Conservation (phyloP, 257 asterid species). For the Catharanthus roseus region DNA sequence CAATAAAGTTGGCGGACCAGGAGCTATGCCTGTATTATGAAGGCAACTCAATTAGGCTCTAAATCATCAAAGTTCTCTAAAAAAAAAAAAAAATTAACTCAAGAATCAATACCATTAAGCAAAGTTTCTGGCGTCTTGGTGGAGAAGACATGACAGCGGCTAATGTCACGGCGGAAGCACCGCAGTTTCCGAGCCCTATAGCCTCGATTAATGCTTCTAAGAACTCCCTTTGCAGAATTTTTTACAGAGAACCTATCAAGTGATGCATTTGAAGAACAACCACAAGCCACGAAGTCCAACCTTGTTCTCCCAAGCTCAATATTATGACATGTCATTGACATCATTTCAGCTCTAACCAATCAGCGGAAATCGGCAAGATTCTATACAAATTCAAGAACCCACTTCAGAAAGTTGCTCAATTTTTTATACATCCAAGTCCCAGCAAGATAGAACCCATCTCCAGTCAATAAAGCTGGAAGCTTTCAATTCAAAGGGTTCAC, state of each 20-base stretch:
- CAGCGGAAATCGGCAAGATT: constrained; percentile 15
- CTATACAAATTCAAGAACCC: constrained; percentile 32
- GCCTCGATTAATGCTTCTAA: constrained; percentile 45
- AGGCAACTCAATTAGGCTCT: constrained; percentile 15
- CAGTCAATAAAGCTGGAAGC: constrained; percentile 13
- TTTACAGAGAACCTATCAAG: constrained; percentile 29
- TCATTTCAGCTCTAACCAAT: constrained; percentile 38
- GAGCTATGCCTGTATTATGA: constrained; percentile 37
- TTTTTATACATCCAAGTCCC: constrained; percentile 22
- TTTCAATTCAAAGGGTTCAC: not conserved
- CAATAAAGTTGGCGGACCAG: constrained; percentile 47
- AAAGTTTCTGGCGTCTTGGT: constrained; percentile 59
- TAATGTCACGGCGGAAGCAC: constrained; percentile 48
- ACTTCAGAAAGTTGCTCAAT: constrained; percentile 33
- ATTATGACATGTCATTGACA: constrained; percentile 63
- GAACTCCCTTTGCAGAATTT: constrained; percentile 33
- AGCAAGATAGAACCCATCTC: constrained; percentile 10
- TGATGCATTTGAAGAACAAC: constrained; percentile 65
- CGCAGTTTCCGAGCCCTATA: constrained; percentile 35
- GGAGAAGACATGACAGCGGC: constrained; percentile 53
- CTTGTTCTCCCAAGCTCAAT: constrained; percentile 60
- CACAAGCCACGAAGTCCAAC: constrained; percentile 57
- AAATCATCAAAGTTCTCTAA: not conserved
- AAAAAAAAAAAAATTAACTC: not conserved
- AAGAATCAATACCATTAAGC: constrained; percentile 43